phyloP scores from a whole-genome alignment of 257 asterid genomes.

The Ehretia macrophylla region DNA sequence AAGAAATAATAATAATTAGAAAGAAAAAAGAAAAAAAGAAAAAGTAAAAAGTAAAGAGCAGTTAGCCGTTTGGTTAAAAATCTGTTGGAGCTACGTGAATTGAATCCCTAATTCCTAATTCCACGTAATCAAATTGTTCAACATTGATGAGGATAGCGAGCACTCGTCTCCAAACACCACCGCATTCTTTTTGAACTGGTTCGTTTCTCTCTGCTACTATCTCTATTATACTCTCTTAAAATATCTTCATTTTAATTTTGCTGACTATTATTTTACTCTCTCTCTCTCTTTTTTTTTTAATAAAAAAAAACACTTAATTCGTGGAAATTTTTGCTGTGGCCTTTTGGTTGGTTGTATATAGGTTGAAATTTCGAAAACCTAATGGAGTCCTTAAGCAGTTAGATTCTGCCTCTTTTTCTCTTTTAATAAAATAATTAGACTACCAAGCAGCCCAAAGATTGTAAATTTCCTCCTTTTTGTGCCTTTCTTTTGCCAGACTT shows the following conservation, averaged over 20 bases:
- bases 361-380: not conserved
- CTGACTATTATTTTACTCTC: no score
- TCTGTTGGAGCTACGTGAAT: not conserved
- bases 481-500: not conserved
- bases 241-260: no score
- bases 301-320: no score
- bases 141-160: not conserved
- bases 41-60: not conserved
- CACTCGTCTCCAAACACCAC: not conserved
- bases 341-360: not conserved
- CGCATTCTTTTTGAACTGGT: conserved; percentile 13
- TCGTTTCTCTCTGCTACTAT: not conserved
- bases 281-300: not conserved
- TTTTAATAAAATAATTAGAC: not conserved
- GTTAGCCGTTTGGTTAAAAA: not conserved
- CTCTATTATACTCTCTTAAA: not conserved
- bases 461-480: not conserved
- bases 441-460: not conserved
- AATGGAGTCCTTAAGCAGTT: not conserved
- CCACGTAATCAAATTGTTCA: not conserved
- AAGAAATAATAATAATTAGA: no score
- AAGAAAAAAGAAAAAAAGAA: not conserved
- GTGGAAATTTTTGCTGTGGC: not conserved
- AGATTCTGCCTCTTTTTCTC: not conserved
- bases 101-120: not conserved